Percentiles rank a stretch among this genome's conserved stretches.
phyloP scores from a whole-genome alignment of 371 early-diverging fungal species.

The Apophysomyces trapeziformis region DNA sequence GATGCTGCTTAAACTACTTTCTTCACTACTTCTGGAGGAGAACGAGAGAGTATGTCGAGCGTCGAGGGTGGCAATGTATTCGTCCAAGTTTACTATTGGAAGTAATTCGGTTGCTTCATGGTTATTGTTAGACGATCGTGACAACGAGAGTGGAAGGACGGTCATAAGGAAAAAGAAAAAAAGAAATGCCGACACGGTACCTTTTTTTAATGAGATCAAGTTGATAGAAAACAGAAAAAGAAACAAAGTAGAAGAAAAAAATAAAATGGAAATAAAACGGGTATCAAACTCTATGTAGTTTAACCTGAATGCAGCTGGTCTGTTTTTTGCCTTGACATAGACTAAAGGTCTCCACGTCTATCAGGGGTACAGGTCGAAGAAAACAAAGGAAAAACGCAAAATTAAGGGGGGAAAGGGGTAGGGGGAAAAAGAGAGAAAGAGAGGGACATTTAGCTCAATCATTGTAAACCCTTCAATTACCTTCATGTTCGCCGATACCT shows the following conservation, averaged over 20 bases:
- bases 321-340: conserved; percentile 28
- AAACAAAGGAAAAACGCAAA: neutral
- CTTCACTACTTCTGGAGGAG: conserved; percentile 19
- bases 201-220: neutral
- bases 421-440: too few relatives aligned
- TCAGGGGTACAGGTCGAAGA: conserved; percentile 4
- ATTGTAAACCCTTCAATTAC: conserved; percentile 19
- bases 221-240: conserved; percentile 7
- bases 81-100: conserved; percentile 35
- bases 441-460: neutral
- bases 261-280: neutral
- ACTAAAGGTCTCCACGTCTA: conserved; percentile 46
- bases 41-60: conserved; percentile 25
- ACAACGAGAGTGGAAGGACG: neutral
- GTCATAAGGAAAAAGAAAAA: neutral
- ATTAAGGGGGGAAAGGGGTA: too few relatives aligned
- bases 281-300: conserved; percentile 21
- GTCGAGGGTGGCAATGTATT: conserved; percentile 33
- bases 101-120: conserved; percentile 43
- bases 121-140: conserved; percentile 9
- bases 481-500: conserved; percentile 44
- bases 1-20: conserved; percentile 28
- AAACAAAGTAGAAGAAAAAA: conserved; percentile 5
- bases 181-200: conserved; percentile 7
- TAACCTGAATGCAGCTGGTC: conserved; percentile 45